These are phyloP conservation scores for Hypoxylon sp. DNA, from an alignment of 2,329 filamentous ascomycete genomes.

Conservation along the genomic window DNA sequence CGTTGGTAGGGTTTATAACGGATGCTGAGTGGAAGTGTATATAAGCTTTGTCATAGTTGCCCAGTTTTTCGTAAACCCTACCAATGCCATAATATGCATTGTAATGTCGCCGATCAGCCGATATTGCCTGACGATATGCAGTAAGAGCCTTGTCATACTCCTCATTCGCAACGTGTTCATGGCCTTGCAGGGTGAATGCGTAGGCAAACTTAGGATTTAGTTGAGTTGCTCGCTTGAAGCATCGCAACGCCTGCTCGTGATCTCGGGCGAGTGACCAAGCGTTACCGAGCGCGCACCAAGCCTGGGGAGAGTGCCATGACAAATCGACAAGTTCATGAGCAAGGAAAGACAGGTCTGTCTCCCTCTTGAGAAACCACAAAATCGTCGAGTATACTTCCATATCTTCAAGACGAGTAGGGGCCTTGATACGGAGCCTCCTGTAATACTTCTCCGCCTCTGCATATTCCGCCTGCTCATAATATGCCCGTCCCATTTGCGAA, in stretches of 20 bases:
- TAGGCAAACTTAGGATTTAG: slow-evolving; percentile 93
- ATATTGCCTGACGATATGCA: slow-evolving; percentile 88
- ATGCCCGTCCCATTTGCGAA: slow-evolving; percentile 88
- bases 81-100: slow-evolving; percentile 97
- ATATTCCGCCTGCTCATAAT: slow-evolving; percentile 92
- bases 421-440: slow-evolving; percentile 80
- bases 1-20: slow-evolving; percentile 92
- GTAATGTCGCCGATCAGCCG: slow-evolving; percentile 90
- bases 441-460: slow-evolving; percentile 90
- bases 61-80: slow-evolving; percentile 88
- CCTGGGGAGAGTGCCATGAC: slow-evolving; percentile 90
- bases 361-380: slow-evolving; percentile 97
- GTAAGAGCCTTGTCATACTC: slow-evolving; percentile 95
- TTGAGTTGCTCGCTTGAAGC: slow-evolving; percentile 95
- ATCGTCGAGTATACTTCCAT: slow-evolving; percentile 99
- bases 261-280: slow-evolving; percentile 93
- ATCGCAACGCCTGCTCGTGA: slow-evolving; percentile 93
- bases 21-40: slow-evolving; percentile 91
- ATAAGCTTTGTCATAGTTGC: slow-evolving; percentile 91
- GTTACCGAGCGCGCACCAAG: slow-evolving; percentile 96
- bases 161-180: slow-evolving; percentile 95
- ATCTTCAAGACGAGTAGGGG: slow-evolving; percentile 87
- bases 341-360: slow-evolving; percentile 91
- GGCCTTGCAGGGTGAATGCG: slow-evolving; percentile 93
- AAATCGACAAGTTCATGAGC: slow-evolving; percentile 91